Percentiles rank a stretch among this genome's conserved stretches.
Evolutionary conservation across 1,284 basidiomycete genomes (phyloP).

Genomic region (Tylopilus sp.): DNA sequence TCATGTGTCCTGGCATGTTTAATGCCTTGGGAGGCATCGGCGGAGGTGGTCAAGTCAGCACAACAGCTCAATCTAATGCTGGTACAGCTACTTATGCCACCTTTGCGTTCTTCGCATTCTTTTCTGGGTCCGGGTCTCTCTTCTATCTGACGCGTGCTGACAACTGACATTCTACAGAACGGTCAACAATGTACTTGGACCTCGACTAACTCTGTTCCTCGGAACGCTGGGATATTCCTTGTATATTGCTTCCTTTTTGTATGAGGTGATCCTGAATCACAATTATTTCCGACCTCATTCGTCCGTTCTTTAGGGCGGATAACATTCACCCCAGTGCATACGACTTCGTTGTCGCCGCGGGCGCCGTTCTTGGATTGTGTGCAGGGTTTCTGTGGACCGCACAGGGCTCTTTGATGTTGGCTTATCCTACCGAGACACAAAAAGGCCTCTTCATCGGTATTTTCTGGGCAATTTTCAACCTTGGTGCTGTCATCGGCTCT

Average conservation of each 20-base stretch:
- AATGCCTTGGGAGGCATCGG: conserved; percentile 51
- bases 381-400: conserved; percentile 86
- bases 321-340: conserved; percentile 62
- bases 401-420: conserved; percentile 80
- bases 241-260: conserved; percentile 74
- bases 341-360: conserved; percentile 70
- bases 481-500: conserved; percentile 67
- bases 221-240: conserved; percentile 70
- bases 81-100: conserved; percentile 66
- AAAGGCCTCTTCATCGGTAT: conserved; percentile 78
- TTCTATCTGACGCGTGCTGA: neutral
- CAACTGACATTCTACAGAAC: conserved; percentile 42
- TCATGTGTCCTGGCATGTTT: conserved; percentile 38
- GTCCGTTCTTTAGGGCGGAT: conserved; percentile 44
- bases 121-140: conserved; percentile 31
- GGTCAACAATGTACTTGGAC: conserved; percentile 75
- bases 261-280: conserved; percentile 20
- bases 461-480: conserved; percentile 76
- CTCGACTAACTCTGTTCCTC: conserved; percentile 64
- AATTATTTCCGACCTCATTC: neutral
- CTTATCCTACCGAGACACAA: conserved; percentile 73
- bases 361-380: conserved; percentile 79
- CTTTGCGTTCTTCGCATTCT: conserved; percentile 55
- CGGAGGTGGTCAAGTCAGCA: conserved; percentile 63
- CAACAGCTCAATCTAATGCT: conserved; percentile 58